Conservation (phyloP, 148 eudicot genomes). For the Vaccinium darrowii region DNA sequence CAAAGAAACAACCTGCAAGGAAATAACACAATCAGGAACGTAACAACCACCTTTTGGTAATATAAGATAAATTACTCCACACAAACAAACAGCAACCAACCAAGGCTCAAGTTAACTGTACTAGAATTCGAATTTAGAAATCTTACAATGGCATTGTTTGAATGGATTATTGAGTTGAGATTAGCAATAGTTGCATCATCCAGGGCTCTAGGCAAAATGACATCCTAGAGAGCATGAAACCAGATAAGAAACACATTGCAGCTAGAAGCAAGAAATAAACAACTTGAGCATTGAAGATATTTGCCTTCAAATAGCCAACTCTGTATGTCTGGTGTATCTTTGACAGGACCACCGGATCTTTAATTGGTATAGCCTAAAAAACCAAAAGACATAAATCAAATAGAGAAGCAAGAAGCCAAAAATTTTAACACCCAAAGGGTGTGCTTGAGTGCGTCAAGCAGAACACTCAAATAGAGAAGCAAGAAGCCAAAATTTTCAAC, state of each 20-base stretch:
- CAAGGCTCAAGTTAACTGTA: not conserved
- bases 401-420: not conserved
- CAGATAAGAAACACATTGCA: slow-evolving; percentile 18
- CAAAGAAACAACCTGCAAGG: slow-evolving; percentile 72
- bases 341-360: slow-evolving; percentile 73
- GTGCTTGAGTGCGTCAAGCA: not conserved
- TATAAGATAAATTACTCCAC: not conserved
- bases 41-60: slow-evolving; percentile 2
- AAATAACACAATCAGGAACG: slow-evolving; percentile 11
- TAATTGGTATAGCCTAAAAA: slow-evolving; percentile 82
- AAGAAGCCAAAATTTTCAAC: not conserved
- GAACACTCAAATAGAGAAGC: not conserved
- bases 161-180: slow-evolving; percentile 79
- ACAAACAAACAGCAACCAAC: slow-evolving; percentile 13
- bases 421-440: not conserved
- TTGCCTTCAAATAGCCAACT: slow-evolving; percentile 84
- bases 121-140: not conserved
- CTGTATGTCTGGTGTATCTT: slow-evolving; percentile 95
- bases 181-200: slow-evolving; percentile 76
- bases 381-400: slow-evolving; percentile 17
- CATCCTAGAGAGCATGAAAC: slow-evolving; percentile 54
- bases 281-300: slow-evolving; percentile 10
- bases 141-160: slow-evolving; percentile 90
- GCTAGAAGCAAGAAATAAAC: slow-evolving; percentile 16
- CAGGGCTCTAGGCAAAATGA: slow-evolving; percentile 71